These are phyloP conservation scores for Tylopilus intermedius DNA, from an alignment of 768 basidiomycete genomes.

Conservation along the genomic window DNA sequence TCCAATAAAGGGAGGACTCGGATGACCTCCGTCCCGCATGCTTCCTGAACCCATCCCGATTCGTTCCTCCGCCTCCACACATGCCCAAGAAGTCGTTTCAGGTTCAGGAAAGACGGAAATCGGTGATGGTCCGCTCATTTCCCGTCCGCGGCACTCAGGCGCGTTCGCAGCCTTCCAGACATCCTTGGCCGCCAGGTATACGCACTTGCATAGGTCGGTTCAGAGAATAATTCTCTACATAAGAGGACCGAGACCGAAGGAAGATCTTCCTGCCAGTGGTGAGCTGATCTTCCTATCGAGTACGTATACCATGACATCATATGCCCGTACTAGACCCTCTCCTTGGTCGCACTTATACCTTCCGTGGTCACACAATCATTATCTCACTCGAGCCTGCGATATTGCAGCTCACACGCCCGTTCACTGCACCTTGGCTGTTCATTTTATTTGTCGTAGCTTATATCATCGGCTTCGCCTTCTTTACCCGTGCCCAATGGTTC, in stretches of 20 bases:
- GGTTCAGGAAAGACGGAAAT: constrained; percentile 4
- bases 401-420: constrained; percentile 45
- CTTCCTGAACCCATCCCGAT: not conserved
- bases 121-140: not conserved
- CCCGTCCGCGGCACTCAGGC: not conserved
- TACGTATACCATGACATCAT: constrained; percentile 26
- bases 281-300: constrained; percentile 23
- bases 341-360: constrained; percentile 44
- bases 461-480: constrained; percentile 69
- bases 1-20: not conserved
- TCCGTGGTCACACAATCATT: constrained; percentile 34
- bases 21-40: constrained; percentile 7
- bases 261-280: constrained; percentile 35
- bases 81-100: not conserved
- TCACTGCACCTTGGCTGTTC: constrained; percentile 53
- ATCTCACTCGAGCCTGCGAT: constrained; percentile 53
- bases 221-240: constrained; percentile 15
- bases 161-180: constrained; percentile 1
- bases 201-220: constrained; percentile 16
- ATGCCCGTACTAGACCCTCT: constrained; percentile 15
- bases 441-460: constrained; percentile 53
- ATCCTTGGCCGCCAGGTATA: constrained; percentile 10
- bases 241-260: constrained; percentile 56
- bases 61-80: constrained; percentile 8
- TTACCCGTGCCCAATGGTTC: constrained; percentile 69